Base-by-base conservation (phyloP, 2,329 filamentous ascomycete species). In the Neophaeococcomyces aloes region DNA sequence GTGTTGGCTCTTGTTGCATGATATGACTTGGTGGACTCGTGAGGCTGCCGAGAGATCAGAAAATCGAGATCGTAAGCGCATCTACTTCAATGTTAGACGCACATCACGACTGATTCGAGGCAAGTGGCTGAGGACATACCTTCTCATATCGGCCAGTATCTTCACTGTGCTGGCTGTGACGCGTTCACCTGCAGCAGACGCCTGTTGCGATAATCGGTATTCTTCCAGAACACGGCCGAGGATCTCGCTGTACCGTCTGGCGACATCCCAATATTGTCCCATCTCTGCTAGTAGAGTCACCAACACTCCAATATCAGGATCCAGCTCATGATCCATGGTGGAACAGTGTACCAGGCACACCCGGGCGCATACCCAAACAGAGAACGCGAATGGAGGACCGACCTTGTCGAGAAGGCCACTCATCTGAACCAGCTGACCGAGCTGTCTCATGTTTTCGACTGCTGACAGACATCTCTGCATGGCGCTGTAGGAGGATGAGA, bases 121-220 rank as follows among this genome's bases (percentile, higher is more conserved):
- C 19, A 13, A 13, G 13, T 94, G 0, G 87, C 87, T 31, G 23
- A 10, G 10, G 23, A 27, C 23, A 10, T 83, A 91, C 11, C 87
- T 74, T n/a, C 87, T 75, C 87, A 94, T 94, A 56, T 94, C 87
- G 1, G 86, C 83, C 1, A 94, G 65, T 42, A 94, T 94, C 57
- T 79, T 82, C 32, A 94, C 85, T 1, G 82, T 86, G 14, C 79
- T 86, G 0, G 86, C 85, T 0, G 83, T 87, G 17, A 84, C 75
- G 2, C 82, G 75, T 52, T 86, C 81, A 29, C 81, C 78, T 4
- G 65, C 62, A 6, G 66, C 68, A 7, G 65, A 64, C 2, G 69
- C 68, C 40, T 77, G 73, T 61, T 88, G 81, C 47, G 79, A 84
- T 50, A 89, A 83, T 54, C 76, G 73, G 56, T 91, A 86, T 61